Percentiles rank a stretch among this genome's conserved stretches.
phyloP scores from a whole-genome alignment of 306 rosid species.

The Malus fusca region DNA sequence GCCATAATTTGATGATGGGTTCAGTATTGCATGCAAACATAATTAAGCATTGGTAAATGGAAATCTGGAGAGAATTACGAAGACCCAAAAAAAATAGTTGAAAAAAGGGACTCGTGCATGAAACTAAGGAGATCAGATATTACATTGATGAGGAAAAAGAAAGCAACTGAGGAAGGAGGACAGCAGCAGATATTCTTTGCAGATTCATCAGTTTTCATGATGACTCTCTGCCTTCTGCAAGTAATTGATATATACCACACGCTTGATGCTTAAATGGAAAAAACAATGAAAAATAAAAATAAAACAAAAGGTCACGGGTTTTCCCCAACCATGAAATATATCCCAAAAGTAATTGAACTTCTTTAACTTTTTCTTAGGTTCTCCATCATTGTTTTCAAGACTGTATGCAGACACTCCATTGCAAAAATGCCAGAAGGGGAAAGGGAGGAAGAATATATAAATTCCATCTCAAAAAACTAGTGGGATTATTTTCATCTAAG shows the following conservation, averaged over 20 bases:
- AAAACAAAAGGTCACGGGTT: conserved; percentile 44
- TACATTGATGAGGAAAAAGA: conserved; percentile 28
- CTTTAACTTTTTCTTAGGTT: conserved; percentile 32
- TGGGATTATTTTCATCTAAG: background rate
- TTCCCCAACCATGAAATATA: conserved; percentile 23
- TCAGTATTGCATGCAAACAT: background rate
- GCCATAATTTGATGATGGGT: background rate
- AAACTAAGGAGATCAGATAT: conserved; percentile 1
- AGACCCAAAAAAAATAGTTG: conserved; percentile 13
- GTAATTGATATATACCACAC: conserved; percentile 20
- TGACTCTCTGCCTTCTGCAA: conserved; percentile 36
- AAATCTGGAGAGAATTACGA: conserved; percentile 1
- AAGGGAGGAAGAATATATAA: background rate
- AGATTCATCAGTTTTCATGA: conserved; percentile 62
- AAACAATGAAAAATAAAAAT: background rate
- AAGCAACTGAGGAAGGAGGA: conserved; percentile 33
- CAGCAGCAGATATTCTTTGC: conserved; percentile 37
- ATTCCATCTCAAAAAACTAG: background rate
- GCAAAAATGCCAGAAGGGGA: conserved; percentile 9
- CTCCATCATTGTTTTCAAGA: conserved; percentile 67
- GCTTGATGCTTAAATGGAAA: conserved; percentile 14
- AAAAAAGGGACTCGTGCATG: conserved; percentile 42
- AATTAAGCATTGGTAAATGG: background rate
- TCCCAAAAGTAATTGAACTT: conserved; percentile 24
- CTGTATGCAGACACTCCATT: conserved; percentile 35